Base-by-base conservation (phyloP, 495 filamentous ascomycete genomes). In the Xylaria venustula region DNA sequence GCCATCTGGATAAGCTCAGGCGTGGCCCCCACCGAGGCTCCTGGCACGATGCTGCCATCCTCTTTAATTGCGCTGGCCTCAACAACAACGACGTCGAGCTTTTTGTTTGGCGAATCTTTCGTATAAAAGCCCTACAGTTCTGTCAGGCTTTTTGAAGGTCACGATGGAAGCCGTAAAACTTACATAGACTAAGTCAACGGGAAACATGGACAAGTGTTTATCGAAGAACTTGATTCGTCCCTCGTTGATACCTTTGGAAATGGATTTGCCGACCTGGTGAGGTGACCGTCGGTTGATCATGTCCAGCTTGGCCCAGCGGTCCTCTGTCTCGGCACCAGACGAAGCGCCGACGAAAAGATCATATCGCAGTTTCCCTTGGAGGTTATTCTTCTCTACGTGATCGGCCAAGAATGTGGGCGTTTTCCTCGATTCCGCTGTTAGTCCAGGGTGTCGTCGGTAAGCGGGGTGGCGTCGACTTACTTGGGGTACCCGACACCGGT, bases 191-290 rank as follows among this genome's bases (percentile, higher is more conserved):
- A 96, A 76, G 77, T 96, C 92, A 44, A 88, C 85, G 23, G 92
- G 92, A 73, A 96, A 96, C 91, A 95, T 96, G 75, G 86, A 89
- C 65, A 96, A 71, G 79, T 96, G 92, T 76, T 96, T 90, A 70
- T 96, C 92, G 60, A 96, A 96, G 76, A 96, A 96, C 46, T 92
- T 88, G 65, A 96, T 96, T 54, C 87, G 83, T 12, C 91, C 92
- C 62, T 86, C 85, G 70, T 96, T 96, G 75, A 96, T 95, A 2
- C 92, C 91, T 78, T 91, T 93, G 49, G 91, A 82, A 59, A 96
- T 96, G 58, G 89, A 83, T 78, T 96, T 96, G 66, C 92, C 92
- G 63, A 96, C 92, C 68, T 96, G 92, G 74, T 96, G 92, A 46
- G 92, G 92, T 62, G 82, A 81, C 5, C 92, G 83, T 47, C 92